Evolutionary conservation across 2,329 filamentous ascomycete species (phyloP).

Genomic region (Coniella lustricola): DNA sequence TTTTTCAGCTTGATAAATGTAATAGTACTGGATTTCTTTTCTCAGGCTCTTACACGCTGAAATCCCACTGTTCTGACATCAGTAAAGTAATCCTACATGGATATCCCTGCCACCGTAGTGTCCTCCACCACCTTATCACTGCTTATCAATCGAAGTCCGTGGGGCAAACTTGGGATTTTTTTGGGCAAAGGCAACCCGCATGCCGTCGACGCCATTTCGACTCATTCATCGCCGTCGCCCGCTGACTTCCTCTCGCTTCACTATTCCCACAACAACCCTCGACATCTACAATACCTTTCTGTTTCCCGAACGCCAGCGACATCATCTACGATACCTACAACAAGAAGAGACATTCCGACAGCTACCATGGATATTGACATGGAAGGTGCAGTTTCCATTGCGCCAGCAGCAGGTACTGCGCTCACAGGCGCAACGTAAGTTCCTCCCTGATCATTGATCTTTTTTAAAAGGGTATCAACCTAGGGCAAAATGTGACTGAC

Average conservation of each 20-base stretch:
- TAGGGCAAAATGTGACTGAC: not conserved
- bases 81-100: not conserved
- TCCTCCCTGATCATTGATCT: not conserved
- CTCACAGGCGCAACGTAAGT: constrained; percentile 35
- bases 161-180: constrained; percentile 16
- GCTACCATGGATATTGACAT: constrained; percentile 37
- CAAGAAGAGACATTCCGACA: not conserved
- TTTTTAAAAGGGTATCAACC: too few species aligned
- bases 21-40: too few species aligned
- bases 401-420: constrained; percentile 23
- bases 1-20: too few species aligned
- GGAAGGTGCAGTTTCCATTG: constrained; percentile 35
- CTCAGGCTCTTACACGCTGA: too few species aligned
- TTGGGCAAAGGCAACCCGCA: constrained; percentile 1
- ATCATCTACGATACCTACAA: too few species aligned
- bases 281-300: not conserved
- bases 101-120: not conserved
- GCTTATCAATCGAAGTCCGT: constrained; percentile 16
- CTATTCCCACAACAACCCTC: not conserved
- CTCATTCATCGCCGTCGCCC: not conserved
- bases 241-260: not conserved
- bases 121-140: constrained; percentile 10
- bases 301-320: not conserved
- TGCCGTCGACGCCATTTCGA: not conserved
- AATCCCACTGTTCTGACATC: too few species aligned